Conservation (phyloP, 1,284 basidiomycete species). For the Ustilago xerochloae region DNA sequence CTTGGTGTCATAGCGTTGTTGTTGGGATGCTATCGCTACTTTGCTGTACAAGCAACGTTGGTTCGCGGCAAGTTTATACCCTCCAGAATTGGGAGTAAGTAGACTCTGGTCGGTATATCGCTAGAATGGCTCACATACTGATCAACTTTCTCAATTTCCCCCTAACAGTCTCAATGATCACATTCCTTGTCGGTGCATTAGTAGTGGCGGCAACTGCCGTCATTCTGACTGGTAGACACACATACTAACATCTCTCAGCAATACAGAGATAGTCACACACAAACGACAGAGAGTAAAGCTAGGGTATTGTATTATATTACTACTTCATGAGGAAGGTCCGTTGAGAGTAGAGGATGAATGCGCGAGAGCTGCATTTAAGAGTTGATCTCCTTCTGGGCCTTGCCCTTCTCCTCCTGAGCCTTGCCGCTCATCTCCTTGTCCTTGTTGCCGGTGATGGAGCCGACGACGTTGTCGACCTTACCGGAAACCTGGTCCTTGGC, state of each 20-base stretch:
- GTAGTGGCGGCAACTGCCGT: slow-evolving; percentile 47
- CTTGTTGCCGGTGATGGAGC: slow-evolving; percentile 59
- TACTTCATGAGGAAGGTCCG: slow-evolving; percentile 6
- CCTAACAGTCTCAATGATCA: slow-evolving; percentile 26
- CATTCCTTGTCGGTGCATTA: slow-evolving; percentile 40
- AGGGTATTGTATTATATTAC: slow-evolving; percentile 24
- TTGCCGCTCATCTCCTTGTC: slow-evolving; percentile 54
- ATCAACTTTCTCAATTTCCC: neutral
- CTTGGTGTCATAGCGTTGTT: slow-evolving; percentile 55
- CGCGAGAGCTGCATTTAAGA: slow-evolving; percentile 23
- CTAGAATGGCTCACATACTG: no score
- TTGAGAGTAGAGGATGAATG: neutral
- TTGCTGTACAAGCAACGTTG: slow-evolving; percentile 51
- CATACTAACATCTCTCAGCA: neutral
- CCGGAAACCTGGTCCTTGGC: slow-evolving; percentile 59
- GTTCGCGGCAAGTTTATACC: slow-evolving; percentile 54
- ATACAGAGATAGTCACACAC: neutral
- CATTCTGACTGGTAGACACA: slow-evolving; percentile 31
- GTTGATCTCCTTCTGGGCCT: slow-evolving; percentile 57
- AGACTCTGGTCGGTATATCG: neutral
- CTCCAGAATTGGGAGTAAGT: slow-evolving; percentile 57
- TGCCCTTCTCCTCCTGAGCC: slow-evolving; percentile 53
- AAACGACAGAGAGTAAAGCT: neutral
- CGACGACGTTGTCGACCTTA: slow-evolving; percentile 57
- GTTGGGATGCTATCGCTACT: slow-evolving; percentile 55